A percentile compares a stretch with the other conserved stretches of the same genome.
phyloP scores from a whole-genome alignment of 495 filamentous ascomycete genomes.

The Lophiotrema nucula region DNA sequence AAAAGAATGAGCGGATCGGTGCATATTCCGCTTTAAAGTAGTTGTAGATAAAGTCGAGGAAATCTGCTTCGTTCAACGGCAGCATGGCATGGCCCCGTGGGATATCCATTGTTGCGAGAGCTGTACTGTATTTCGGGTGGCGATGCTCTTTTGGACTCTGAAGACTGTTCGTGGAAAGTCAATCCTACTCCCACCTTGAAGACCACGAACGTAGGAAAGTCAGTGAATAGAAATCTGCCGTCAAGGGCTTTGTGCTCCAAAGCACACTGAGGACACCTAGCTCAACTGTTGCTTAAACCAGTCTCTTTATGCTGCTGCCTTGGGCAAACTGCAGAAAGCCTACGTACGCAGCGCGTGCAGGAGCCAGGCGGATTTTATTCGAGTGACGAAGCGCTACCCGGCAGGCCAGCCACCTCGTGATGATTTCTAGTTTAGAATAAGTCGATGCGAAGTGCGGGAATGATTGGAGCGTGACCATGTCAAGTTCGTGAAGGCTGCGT shows the following conservation, averaged over 20 bases:
- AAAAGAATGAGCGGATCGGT: constrained; percentile 31
- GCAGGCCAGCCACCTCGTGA: constrained; percentile 5
- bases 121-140: neutral
- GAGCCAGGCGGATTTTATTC: constrained; percentile 1
- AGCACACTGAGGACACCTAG: neutral
- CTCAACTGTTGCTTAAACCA: neutral
- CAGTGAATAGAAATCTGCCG: neutral
- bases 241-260: neutral
- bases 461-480: neutral
- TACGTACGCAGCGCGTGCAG: constrained; percentile 10
- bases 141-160: neutral
- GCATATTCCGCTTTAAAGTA: constrained; percentile 34
- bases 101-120: constrained; percentile 22
- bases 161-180: neutral
- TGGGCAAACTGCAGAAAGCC: neutral
- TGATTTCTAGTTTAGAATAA: neutral
- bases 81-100: constrained; percentile 30
- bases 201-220: neutral
- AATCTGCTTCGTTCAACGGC: constrained; percentile 23
- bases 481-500: constrained; percentile 5
- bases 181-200: neutral
- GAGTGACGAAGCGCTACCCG: constrained; percentile 11
- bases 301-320: constrained; percentile 21
- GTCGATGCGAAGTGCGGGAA: neutral
- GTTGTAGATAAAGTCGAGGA: constrained; percentile 32